phyloP scores from a whole-genome alignment of 2,329 filamentous ascomycete species.

The Ophiostoma perfectum region DNA sequence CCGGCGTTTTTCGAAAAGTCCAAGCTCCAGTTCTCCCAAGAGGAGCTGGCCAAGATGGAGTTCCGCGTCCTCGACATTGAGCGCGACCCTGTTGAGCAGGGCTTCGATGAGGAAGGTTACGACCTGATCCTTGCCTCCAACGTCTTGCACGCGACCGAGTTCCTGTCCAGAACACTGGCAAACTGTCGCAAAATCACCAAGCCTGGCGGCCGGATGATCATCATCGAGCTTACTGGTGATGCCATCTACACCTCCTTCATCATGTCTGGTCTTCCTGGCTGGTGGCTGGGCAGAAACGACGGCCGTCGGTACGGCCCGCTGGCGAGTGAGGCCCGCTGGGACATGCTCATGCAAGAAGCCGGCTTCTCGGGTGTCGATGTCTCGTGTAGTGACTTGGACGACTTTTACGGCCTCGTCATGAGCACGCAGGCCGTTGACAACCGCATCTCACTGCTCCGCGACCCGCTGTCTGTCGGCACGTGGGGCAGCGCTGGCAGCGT shows the following conservation, averaged over 20 bases:
- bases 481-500: conserved; percentile 7
- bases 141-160: conserved; percentile 36
- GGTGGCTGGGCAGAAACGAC: conserved; percentile 26
- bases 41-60: conserved; percentile 28
- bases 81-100: conserved; percentile 32
- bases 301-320: conserved; percentile 23
- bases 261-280: conserved; percentile 25
- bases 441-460: conserved; percentile 25
- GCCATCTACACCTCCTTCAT: conserved; percentile 20
- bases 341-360: conserved; percentile 25
- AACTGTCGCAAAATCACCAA: conserved; percentile 35
- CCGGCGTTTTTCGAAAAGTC: conserved; percentile 33
- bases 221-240: conserved; percentile 23
- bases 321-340: conserved; percentile 26
- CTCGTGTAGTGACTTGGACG: conserved; percentile 22
- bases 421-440: conserved; percentile 29
- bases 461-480: conserved; percentile 24
- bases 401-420: conserved; percentile 26
- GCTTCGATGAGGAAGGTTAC: conserved; percentile 33
- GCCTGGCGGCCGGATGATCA: conserved; percentile 39
- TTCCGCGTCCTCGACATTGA: conserved; percentile 35
- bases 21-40: conserved; percentile 29
- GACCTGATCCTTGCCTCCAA: conserved; percentile 39
- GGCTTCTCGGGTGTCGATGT: conserved; percentile 30
- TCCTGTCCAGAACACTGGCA: conserved; percentile 30